Base-by-base conservation (phyloP, 202 grass and related monocot species). In the Bolboschoenoplectus hybrid region DNA sequence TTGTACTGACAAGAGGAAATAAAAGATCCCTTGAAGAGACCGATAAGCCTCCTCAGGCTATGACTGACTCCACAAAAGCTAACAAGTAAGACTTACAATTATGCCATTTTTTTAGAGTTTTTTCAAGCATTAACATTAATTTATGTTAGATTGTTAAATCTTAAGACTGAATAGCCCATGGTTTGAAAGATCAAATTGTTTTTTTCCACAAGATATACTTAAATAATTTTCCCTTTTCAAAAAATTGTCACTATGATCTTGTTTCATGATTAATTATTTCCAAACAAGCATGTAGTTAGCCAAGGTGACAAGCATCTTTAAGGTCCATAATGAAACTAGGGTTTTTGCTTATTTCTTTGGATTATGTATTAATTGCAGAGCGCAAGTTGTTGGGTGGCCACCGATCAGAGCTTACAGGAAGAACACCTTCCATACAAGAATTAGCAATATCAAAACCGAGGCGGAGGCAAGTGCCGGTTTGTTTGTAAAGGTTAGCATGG, bases 401-500 rank as follows among this genome's bases (percentile, higher is more conserved):
- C 95, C 95, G 0, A 87, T 97, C 81, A 81, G 92, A 89, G 85
- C 92, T 6, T 97, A 97, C 88, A 93, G 95, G 89, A 95, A 93
- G 88, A 95, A 89, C 88, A 93, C 81, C 87, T 90, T 97, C 85
- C 92, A 92, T 44, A 32, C 92, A 13, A 87, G 69, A 85, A 86
- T 82, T 49, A 85, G 38, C 74, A 88, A 86, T 79, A 89, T 43
- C 67, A 90, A 83, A 73, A 34, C 76, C 0, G 64, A 94, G 9
- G 82, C 52, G 49, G 92, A 94, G 86, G 35, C 14, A 2, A 67
- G 2, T 32, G 26, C 17, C 4, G 90, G 78, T 17, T 62, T 95
- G 80, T 97, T 78, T 16, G 91, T 97, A 51, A 97, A 97, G 87
- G 95, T 97, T 75, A 97, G 95, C 92, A 95, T 97, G 95, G 95